phyloP scores from a whole-genome alignment of 2,329 filamentous ascomycete genomes.

The Hypoxylon sp. region DNA sequence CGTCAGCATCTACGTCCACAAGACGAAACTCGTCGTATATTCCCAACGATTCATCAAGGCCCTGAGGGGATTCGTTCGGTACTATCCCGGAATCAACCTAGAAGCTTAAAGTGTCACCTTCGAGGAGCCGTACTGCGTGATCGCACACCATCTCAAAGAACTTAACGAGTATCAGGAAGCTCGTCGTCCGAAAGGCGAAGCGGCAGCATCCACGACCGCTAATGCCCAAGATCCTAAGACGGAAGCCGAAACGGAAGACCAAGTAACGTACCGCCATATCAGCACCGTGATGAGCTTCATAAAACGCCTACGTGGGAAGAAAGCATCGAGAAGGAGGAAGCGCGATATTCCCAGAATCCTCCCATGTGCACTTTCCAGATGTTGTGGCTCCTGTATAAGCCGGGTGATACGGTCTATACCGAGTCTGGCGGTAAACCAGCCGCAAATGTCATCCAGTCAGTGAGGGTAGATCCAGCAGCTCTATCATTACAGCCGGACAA shows the following conservation, averaged over 20 bases:
- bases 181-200: background rate
- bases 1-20: background rate
- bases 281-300: background rate
- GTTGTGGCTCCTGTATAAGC: constrained; percentile 21
- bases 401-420: constrained; percentile 11
- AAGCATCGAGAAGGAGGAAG: background rate
- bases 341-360: background rate
- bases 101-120: background rate
- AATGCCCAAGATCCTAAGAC: background rate
- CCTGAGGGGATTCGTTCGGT: background rate
- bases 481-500: background rate
- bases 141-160: constrained; percentile 4
- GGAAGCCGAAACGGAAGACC: background rate
- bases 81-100: constrained; percentile 1
- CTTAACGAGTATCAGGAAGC: constrained; percentile 1
- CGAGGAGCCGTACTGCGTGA: background rate
- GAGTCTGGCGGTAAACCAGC: background rate
- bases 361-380: constrained; percentile 5
- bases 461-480: background rate
- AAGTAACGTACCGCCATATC: constrained; percentile 1
- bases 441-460: constrained; percentile 5
- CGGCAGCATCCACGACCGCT: background rate
- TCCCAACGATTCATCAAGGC: constrained; percentile 4
- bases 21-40: background rate
- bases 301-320: background rate